phyloP scores from a whole-genome alignment of 306 rosid species.

The Arachis stenosperma region DNA sequence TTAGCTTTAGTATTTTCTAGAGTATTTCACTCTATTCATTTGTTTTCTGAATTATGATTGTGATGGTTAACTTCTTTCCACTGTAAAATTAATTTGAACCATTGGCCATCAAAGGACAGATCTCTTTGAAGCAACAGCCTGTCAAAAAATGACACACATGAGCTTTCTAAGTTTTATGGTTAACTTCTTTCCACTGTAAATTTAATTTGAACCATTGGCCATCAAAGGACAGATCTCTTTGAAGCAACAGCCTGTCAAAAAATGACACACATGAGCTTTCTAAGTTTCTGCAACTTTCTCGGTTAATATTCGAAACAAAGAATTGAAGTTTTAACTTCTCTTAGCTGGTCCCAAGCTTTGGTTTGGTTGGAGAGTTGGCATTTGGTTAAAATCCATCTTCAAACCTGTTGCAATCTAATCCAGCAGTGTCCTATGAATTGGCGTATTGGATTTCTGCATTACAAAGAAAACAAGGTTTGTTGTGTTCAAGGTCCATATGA shows the following conservation, averaged over 20 bases:
- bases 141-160: not conserved
- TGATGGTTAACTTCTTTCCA: conserved; percentile 25
- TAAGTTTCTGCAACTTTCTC: not conserved
- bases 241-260: not conserved
- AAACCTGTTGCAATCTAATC: not conserved
- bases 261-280: not conserved
- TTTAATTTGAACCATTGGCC: conserved; percentile 20
- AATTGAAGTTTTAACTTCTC: not conserved
- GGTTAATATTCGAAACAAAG: not conserved
- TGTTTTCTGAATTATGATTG: conserved; percentile 26
- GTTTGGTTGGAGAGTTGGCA: not conserved
- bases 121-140: not conserved
- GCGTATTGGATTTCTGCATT: not conserved
- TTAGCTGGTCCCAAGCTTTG: not conserved
- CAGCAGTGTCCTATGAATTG: not conserved
- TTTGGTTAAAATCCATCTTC: conserved; percentile 5
- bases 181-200: conserved; percentile 19
- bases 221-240: not conserved
- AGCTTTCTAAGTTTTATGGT: conserved; percentile 19
- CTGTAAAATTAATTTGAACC: conserved; percentile 22
- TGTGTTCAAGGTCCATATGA: not conserved
- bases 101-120: not conserved
- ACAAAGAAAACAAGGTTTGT: conserved; percentile 4
- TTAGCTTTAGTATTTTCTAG: conserved; percentile 33
- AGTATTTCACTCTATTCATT: conserved; percentile 4